These are phyloP conservation scores for Colletotrichum navitas DNA, from an alignment of 2,329 filamentous ascomycete genomes.

Conservation along the genomic window DNA sequence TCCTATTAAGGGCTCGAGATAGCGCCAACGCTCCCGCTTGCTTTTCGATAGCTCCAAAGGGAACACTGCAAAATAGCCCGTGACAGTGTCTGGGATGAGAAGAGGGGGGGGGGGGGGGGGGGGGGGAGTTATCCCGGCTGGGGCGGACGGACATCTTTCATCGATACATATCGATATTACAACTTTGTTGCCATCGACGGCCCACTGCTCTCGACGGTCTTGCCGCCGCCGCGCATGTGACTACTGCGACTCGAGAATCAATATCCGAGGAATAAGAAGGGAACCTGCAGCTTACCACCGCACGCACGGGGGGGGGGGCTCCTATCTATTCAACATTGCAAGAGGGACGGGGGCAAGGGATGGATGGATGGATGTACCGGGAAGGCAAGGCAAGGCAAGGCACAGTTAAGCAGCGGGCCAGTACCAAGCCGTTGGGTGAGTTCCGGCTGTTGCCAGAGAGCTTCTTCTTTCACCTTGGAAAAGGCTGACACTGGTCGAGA, in stretches of 20 bases:
- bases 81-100: neutral
- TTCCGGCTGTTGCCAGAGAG: conserved; percentile 26
- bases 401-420: conserved; percentile 7
- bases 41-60: conserved; percentile 33
- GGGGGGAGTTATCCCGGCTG: neutral
- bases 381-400: conserved; percentile 8
- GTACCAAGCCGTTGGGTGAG: conserved; percentile 38
- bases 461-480: neutral
- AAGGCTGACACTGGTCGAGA: conserved; percentile 8
- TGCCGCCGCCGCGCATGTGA: conserved; percentile 20
- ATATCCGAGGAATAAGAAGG: conserved; percentile 21
- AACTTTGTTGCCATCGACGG: neutral
- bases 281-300: conserved; percentile 21
- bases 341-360: neutral
- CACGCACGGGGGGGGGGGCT: neutral
- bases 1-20: conserved; percentile 3
- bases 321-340: conserved; percentile 2
- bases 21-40: conserved; percentile 23
- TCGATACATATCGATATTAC: conserved; percentile 18
- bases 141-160: conserved; percentile 10
- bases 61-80: conserved; percentile 2
- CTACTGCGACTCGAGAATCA: conserved; percentile 8
- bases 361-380: neutral
- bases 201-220: neutral
- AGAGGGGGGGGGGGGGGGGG: neutral